Evolutionary conservation across 2,329 filamentous ascomycete species (phyloP), one percentile per base, ranked within the genome.

Genomic region (Pestalotiopsis sp.): DNA sequence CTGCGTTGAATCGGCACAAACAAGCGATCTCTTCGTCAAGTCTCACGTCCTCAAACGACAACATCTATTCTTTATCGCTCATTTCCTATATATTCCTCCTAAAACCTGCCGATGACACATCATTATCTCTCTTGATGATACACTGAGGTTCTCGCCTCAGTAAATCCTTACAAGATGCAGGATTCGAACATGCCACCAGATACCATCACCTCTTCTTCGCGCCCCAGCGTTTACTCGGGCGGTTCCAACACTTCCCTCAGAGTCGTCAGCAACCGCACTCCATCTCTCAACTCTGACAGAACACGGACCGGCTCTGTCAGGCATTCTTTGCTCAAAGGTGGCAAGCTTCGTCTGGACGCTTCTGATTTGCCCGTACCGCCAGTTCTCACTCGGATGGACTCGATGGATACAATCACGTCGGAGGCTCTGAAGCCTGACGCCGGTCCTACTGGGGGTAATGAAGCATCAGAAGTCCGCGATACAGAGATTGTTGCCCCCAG

Each of bases 281-380:
- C 63, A 39, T 77, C 75, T n/a, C 49, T 70, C 49, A 69, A 67
- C 31, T 76, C 76, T 23, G 62, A 66, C 23, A 65, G 61, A 13
- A 74, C 74, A n/a, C 71, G 69, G 55, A 64, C 67, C 14, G 70
- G 70, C 17, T 61, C 68, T 20, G 70, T 71, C 57, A 74, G 72
- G 20, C 73, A 76, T 74, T 68, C 66, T 17, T 69, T 77, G 25
- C 68, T 76, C 66, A 76, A 73, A 65, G 68, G 67, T 6, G 69
- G 73, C n/a, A 57, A 67, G n/a, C 41, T 71, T 23, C 67, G 52
- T 31, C 66, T 66, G 39, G 64, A 69, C 9, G 36, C 69, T 17
- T 57, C 69, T 17, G 74, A 77, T 23, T 45, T 71, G 25, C 75
- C 76, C 59, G 65, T 74, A 38, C 74, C 76, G 45, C 74, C 75